Conservation (phyloP, 2,329 filamentous ascomycete species). For the Calycina herbarum region DNA sequence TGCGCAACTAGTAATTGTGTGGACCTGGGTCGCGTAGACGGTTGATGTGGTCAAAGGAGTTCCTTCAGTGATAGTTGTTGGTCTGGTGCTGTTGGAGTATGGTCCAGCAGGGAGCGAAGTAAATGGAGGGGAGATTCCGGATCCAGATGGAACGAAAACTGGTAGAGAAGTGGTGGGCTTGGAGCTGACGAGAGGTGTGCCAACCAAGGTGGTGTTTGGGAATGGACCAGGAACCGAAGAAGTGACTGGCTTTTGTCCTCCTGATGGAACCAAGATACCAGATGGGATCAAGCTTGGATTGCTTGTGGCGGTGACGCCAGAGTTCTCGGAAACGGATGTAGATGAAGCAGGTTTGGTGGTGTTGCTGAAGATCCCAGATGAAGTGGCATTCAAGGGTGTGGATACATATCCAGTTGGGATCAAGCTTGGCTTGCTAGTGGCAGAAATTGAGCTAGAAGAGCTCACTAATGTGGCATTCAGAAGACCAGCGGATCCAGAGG, state of each 20-base stretch:
- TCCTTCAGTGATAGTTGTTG: no score
- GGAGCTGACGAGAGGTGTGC: not conserved
- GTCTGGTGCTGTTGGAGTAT: not conserved
- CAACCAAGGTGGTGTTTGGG: not conserved
- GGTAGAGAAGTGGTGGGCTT: not conserved
- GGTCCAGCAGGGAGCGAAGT: not conserved
- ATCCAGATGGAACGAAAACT: not conserved
- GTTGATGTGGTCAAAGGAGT: slow-evolving; percentile 7
- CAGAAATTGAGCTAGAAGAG: not conserved
- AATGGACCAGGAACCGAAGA: not conserved
- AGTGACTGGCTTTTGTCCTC: not conserved
- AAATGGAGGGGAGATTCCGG: not conserved
- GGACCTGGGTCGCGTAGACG: not conserved
- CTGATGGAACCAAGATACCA: not conserved
- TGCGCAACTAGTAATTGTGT: slow-evolving; percentile 8
- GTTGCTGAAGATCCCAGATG: no score
- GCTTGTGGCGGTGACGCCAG: not conserved
- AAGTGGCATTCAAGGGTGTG: not conserved
- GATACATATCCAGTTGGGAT: not conserved
- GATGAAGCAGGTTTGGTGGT: no score
- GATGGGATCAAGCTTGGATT: not conserved
- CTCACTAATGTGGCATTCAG: not conserved
- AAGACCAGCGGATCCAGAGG: not conserved
- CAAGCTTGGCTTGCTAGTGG: not conserved
- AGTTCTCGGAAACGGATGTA: not conserved